Evolutionary conservation across 768 basidiomycete species (phyloP).

Genomic region (Amanita pallidorosea): DNA sequence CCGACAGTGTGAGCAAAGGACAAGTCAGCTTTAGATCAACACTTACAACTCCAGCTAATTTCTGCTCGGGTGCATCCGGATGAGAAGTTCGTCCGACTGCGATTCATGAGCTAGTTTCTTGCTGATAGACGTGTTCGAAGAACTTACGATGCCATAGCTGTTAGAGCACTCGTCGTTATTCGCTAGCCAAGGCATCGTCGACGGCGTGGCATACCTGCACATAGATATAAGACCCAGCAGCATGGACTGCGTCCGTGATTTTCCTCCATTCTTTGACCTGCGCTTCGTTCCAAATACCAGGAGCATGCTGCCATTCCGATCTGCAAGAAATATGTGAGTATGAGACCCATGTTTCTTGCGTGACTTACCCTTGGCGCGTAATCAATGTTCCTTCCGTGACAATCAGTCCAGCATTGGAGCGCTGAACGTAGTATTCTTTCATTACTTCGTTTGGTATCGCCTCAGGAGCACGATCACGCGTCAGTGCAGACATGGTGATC

Average conservation of each 20-base stretch:
- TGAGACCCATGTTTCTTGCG: neutral
- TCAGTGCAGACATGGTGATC: conserved; percentile 28
- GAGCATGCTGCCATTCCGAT: conserved; percentile 32
- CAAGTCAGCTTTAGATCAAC: neutral
- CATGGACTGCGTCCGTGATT: conserved; percentile 36
- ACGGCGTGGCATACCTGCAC: conserved; percentile 22
- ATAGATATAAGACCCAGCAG: conserved; percentile 31
- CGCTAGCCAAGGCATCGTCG: neutral
- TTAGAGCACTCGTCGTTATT: no score
- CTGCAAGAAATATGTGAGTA: conserved; percentile 12
- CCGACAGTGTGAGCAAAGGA: conserved; percentile 1
- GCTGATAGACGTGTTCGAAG: neutral
- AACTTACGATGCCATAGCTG: conserved; percentile 29
- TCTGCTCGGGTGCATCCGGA: conserved; percentile 29
- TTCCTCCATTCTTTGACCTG: conserved; percentile 35
- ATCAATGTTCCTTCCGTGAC: conserved; percentile 30
- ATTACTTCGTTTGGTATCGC: conserved; percentile 28
- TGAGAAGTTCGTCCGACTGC: conserved; percentile 25
- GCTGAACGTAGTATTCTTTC: conserved; percentile 30
- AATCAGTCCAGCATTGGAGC: conserved; percentile 29
- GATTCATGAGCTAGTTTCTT: neutral
- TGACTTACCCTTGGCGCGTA: conserved; percentile 27
- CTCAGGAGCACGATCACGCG: conserved; percentile 26
- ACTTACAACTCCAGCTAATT: conserved; percentile 20
- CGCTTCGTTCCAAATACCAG: conserved; percentile 35